A percentile compares a stretch with the other conserved stretches of the same genome.
These are phyloP conservation scores for Basipetospora sp. DNA, from an alignment of 2,329 filamentous ascomycete species.

Conservation along the genomic window DNA sequence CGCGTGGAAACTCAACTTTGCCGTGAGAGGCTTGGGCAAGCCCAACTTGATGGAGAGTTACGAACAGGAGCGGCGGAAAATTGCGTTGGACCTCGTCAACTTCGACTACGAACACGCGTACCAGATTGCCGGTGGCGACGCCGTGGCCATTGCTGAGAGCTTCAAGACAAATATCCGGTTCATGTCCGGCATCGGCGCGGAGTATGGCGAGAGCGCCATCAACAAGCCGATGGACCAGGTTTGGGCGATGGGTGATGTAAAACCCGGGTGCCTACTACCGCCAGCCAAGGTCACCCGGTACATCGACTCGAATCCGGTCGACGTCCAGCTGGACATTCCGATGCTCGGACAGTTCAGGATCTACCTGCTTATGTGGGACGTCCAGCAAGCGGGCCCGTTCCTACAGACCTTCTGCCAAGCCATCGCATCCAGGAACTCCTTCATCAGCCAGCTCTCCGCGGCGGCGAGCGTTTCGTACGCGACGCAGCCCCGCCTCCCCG, in stretches of 20 bases:
- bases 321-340: slow-evolving; percentile 64
- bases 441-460: slow-evolving; percentile 44
- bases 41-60: slow-evolving; percentile 44
- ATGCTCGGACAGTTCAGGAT: slow-evolving; percentile 64
- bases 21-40: slow-evolving; percentile 40
- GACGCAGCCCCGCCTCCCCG: slow-evolving; percentile 38
- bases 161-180: slow-evolving; percentile 58
- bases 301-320: slow-evolving; percentile 63
- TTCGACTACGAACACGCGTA: slow-evolving; percentile 45
- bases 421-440: slow-evolving; percentile 34
- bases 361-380: slow-evolving; percentile 54
- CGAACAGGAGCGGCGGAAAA: slow-evolving; percentile 47
- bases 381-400: slow-evolving; percentile 41
- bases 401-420: slow-evolving; percentile 43
- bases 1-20: slow-evolving; percentile 35
- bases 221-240: slow-evolving; percentile 29
- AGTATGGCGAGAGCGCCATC: slow-evolving; percentile 37
- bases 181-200: slow-evolving; percentile 57
- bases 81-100: slow-evolving; percentile 42
- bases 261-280: slow-evolving; percentile 41
- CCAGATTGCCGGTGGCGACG: slow-evolving; percentile 46
- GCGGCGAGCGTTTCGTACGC: slow-evolving; percentile 48
- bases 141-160: slow-evolving; percentile 48
- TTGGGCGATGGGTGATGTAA: slow-evolving; percentile 32
- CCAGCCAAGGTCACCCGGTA: slow-evolving; percentile 60